Evolutionary conservation across 345 rosid species (phyloP), one percentile per base, ranked within the genome.

Genomic region (Eutrema japonicum): DNA sequence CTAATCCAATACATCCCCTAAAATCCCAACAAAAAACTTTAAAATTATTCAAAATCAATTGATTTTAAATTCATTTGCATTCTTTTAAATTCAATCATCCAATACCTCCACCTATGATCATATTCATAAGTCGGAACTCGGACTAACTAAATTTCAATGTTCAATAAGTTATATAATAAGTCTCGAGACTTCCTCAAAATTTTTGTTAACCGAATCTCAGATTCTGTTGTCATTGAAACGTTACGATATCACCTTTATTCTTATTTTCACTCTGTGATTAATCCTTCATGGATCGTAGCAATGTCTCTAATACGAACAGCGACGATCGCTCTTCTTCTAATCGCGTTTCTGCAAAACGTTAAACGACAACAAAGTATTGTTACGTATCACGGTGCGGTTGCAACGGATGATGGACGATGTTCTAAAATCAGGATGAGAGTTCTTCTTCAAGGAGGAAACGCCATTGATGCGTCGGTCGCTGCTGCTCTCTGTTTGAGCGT

Each of bases 391-490:
- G 88, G 88, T 2, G 88, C 81, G 6, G 90, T 86, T 36, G 90
- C 90, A 0, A 72, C 86, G 1, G 86, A 88, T 45, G 85, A 88
- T 64, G 84, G 83, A 8, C 68, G 83, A 30, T 88, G 88, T 75
- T 88, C 90, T 7, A 10, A 18, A 6, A 82, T 83, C 1, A 88
- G 88, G 32, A 66, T 47, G 62, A 54, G 29, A 1, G 47, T 73
- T 49, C 86, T 86, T 16, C 72, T 77, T 3, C 43, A 51, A 8
- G 85, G 91, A 55, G 93, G 91, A 22, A 77, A 85, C 50, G 91
- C 89, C 1, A 71, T 86, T 5, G 94, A 88, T 78, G 87, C 88
- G 6, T 72, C 91, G 0, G 88, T 85, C 7, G 94, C 88, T 6
- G 75, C 85, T 10, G 55, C 86, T 4, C 64, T 86, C 3, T 88